A percentile compares a stretch with the other conserved stretches of the same genome.
These are phyloP conservation scores for Camellia lanceoleosa DNA, from an alignment of 148 eudicot species.

Conservation along the genomic window DNA sequence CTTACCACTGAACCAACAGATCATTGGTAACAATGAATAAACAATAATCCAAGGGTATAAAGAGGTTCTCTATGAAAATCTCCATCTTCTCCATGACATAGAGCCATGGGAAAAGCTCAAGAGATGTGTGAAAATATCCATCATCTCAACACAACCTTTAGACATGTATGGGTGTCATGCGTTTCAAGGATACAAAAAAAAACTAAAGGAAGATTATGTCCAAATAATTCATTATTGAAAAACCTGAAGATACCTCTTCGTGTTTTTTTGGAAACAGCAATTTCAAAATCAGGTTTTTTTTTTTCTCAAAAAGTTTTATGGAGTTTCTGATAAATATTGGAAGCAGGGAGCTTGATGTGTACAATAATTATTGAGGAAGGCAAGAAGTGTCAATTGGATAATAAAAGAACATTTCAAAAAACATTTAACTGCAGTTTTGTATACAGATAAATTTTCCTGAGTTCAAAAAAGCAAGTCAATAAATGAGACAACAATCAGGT, in stretches of 20 bases:
- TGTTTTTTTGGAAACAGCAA: neutral
- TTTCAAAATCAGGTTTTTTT: neutral
- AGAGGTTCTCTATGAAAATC: no score
- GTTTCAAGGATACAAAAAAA: neutral
- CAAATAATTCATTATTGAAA: neutral
- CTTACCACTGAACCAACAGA: no score
- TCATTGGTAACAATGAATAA: no score
- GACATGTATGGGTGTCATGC: neutral
- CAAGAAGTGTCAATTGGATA: neutral
- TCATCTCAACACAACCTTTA: neutral
- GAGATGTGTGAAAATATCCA: no score
- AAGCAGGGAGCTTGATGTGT: neutral
- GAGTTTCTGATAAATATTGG: neutral
- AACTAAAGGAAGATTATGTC: conserved; percentile 1
- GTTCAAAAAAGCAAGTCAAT: neutral
- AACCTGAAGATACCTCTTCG: neutral
- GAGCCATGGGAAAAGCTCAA: no score
- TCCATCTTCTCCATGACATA: no score
- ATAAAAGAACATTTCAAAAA: neutral
- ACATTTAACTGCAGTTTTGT: neutral
- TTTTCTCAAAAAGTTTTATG: neutral
- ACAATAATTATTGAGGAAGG: neutral
- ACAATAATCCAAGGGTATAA: no score
- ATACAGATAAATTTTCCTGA: neutral
- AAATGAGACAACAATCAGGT: neutral